phyloP scores from a whole-genome alignment of 148 eudicot species.

The Rhododendron mucronatum region DNA sequence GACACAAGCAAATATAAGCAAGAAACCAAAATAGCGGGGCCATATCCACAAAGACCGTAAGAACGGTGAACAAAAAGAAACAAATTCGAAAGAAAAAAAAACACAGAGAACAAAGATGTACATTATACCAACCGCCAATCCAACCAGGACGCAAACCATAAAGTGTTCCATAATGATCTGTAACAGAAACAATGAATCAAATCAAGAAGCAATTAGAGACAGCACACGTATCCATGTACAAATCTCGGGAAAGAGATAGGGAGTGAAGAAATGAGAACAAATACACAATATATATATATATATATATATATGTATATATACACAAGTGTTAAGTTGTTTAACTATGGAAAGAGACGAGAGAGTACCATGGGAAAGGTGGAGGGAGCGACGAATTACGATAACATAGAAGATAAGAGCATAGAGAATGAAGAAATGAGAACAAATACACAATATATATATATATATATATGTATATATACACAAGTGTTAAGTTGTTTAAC shows the following conservation, averaged over 20 bases:
- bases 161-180: slow-evolving; percentile 57
- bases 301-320: too few species aligned
- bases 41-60: neutral
- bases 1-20: neutral
- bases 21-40: neutral
- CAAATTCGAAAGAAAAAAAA: neutral
- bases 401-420: slow-evolving; percentile 67
- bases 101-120: slow-evolving; percentile 17
- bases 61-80: neutral
- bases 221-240: neutral
- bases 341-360: neutral
- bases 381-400: slow-evolving; percentile 61
- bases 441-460: neutral
- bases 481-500: neutral
- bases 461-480: too few species aligned
- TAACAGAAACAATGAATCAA: neutral
- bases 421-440: slow-evolving; percentile 19
- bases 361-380: slow-evolving; percentile 65
- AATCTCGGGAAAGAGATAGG: neutral
- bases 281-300: neutral
- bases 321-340: neutral
- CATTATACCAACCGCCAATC: slow-evolving; percentile 56
- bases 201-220: neutral
- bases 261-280: neutral
- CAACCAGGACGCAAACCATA: slow-evolving; percentile 68